Conservation (phyloP, 164 flowering plant species). For the Piper betle region DNA sequence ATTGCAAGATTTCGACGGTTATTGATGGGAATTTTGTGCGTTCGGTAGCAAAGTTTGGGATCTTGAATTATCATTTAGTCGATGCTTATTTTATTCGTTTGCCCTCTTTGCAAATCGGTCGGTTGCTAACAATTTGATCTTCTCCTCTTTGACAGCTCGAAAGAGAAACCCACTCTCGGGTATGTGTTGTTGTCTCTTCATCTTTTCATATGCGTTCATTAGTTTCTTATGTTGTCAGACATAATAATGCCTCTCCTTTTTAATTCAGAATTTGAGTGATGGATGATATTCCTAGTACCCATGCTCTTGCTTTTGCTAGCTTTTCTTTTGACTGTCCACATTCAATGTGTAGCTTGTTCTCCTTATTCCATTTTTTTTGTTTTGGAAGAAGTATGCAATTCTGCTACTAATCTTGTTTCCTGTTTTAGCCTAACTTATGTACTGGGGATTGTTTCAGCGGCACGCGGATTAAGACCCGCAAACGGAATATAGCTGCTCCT, state of each 20-base stretch:
- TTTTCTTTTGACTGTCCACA: not conserved
- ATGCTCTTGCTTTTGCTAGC: not conserved
- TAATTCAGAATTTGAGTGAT: not conserved
- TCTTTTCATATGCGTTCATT: not conserved
- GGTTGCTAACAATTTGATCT: not conserved
- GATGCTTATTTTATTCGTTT: not conserved
- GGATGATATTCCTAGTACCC: not conserved
- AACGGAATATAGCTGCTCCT: conserved; percentile 99
- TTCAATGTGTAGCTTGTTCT: not conserved
- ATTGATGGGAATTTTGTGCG: no score
- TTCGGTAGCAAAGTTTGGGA: no score
- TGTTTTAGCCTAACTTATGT: conserved; percentile 1
- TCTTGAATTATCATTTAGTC: no score
- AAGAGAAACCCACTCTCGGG: conserved; percentile 99
- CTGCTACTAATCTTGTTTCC: not conserved
- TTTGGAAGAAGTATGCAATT: not conserved
- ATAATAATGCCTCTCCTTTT: no score
- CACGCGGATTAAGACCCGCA: conserved; percentile 99
- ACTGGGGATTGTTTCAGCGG: conserved; percentile 42
- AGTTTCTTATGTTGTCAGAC: no score
- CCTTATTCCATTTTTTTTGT: not conserved
- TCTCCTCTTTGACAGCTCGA: conserved; percentile 56
- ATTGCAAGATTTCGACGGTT: no score
- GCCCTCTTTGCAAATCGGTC: not conserved
- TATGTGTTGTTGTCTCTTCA: conserved; percentile 15